These are phyloP conservation scores for Osmanthus fragrans DNA, from an alignment of 257 asterid genomes.

Conservation along the genomic window DNA sequence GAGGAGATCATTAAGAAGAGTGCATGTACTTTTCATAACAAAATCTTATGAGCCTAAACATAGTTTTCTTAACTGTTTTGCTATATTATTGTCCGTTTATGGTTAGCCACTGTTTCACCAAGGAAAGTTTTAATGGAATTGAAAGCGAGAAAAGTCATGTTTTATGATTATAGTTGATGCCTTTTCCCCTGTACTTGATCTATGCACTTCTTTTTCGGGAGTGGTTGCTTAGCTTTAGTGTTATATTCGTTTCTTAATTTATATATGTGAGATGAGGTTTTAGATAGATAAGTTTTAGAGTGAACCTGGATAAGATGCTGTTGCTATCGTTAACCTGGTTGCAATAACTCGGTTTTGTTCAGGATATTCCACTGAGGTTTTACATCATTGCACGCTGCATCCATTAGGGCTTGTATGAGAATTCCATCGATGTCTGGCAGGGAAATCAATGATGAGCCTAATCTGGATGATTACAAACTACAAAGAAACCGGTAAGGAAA, in stretches of 20 bases:
- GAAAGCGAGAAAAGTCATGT: too few species aligned
- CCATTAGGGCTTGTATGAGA: conserved; percentile 54
- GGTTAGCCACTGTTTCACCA: too few species aligned
- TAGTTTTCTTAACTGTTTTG: too few species aligned
- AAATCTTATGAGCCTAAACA: too few species aligned
- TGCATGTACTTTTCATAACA: too few species aligned
- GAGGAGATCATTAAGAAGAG: too few species aligned
- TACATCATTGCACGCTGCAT: conserved; percentile 68
- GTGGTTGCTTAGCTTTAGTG: too few species aligned
- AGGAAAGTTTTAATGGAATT: too few species aligned
- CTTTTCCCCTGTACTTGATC: too few species aligned
- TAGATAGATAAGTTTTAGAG: neutral
- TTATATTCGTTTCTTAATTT: neutral
- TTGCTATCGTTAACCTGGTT: conserved; percentile 19
- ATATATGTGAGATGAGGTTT: neutral
- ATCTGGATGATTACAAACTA: conserved; percentile 27
- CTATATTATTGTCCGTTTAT: too few species aligned
- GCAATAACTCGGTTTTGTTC: conserved; percentile 32
- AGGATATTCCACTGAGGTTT: conserved; percentile 55
- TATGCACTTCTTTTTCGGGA: too few species aligned
- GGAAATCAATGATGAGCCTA: conserved; percentile 26
- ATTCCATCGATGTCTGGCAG: conserved; percentile 28
- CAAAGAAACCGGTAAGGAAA: conserved; percentile 32
- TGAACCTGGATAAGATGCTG: neutral
- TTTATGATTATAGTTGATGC: too few species aligned